These are phyloP conservation scores for Candida sp. DNA, from an alignment of 1,139 yeast genomes.

Conservation along the genomic window DNA sequence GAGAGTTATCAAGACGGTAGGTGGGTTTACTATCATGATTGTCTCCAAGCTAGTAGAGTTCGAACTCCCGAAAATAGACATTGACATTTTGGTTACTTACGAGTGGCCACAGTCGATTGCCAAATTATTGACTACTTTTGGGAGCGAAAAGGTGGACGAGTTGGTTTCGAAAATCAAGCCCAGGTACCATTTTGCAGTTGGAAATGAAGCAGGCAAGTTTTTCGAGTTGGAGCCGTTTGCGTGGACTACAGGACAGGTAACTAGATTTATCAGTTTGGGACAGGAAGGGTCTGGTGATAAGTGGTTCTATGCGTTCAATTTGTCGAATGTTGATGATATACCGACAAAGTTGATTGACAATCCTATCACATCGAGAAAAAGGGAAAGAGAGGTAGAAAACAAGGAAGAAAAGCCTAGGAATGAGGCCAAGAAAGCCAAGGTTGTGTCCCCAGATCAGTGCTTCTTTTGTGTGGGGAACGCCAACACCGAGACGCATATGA, in stretches of 20 bases:
- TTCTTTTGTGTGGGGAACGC: constrained; percentile 89
- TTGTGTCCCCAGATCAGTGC: constrained; percentile 62
- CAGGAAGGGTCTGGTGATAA: constrained; percentile 58
- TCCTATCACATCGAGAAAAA: constrained; percentile 34
- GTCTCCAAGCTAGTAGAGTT: constrained; percentile 25
- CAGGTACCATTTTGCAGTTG: constrained; percentile 67
- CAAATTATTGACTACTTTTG: constrained; percentile 36
- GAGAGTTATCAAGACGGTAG: constrained; percentile 42
- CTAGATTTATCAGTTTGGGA: constrained; percentile 70
- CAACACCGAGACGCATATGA: constrained; percentile 77
- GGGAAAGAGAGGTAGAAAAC: constrained; percentile 14
- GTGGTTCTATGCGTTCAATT: constrained; percentile 78
- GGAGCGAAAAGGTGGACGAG: constrained; percentile 45
- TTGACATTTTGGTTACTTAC: constrained; percentile 62
- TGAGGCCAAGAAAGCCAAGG: constrained; percentile 28
- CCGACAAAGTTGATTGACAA: constrained; percentile 28
- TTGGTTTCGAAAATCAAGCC: constrained; percentile 53
- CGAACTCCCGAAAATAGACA: constrained; percentile 18
- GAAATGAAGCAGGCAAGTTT: constrained; percentile 50
- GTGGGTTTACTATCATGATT: constrained; percentile 54
- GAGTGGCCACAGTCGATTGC: constrained; percentile 65
- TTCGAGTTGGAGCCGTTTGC: constrained; percentile 62
- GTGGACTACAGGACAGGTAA: constrained; percentile 49
- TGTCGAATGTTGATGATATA: constrained; percentile 24
- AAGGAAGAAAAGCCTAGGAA: constrained; percentile 1